These are phyloP conservation scores for Ajuga reptans DNA, from an alignment of 305 asterid genomes.

Conservation along the genomic window DNA sequence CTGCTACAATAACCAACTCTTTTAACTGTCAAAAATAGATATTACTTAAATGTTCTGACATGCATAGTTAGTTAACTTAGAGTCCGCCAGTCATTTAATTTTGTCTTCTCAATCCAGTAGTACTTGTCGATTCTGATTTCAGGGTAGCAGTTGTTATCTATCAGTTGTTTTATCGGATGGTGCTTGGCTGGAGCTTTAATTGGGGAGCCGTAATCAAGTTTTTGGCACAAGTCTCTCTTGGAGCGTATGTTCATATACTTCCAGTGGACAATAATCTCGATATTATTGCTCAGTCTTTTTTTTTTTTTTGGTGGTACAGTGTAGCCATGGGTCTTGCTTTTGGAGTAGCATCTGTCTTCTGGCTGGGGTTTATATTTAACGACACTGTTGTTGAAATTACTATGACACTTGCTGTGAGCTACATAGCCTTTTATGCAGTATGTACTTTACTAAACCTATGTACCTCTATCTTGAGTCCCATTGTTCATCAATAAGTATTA, in stretches of 20 bases:
- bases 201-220: conserved; percentile 67
- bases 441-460: conserved; percentile 24
- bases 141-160: conserved; percentile 94
- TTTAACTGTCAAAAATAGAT: neutral
- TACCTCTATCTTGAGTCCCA: neutral
- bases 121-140: conserved; percentile 25
- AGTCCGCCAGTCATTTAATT: neutral
- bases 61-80: conserved; percentile 15
- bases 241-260: conserved; percentile 70
- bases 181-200: conserved; percentile 61
- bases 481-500: conserved; percentile 5
- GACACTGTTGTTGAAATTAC: conserved; percentile 92
- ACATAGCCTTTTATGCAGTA: conserved; percentile 82
- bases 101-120: conserved; percentile 5
- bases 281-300: neutral
- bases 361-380: conserved; percentile 96
- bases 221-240: conserved; percentile 66
- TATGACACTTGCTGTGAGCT: conserved; percentile 91
- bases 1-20: neutral
- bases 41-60: conserved; percentile 9
- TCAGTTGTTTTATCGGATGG: conserved; percentile 78
- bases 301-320: conserved; percentile 34
- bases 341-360: conserved; percentile 73
- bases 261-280: conserved; percentile 8
- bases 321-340: conserved; percentile 81